phyloP scores from a whole-genome alignment of 306 rosid genomes.

The Gastrolobium bilobum region DNA sequence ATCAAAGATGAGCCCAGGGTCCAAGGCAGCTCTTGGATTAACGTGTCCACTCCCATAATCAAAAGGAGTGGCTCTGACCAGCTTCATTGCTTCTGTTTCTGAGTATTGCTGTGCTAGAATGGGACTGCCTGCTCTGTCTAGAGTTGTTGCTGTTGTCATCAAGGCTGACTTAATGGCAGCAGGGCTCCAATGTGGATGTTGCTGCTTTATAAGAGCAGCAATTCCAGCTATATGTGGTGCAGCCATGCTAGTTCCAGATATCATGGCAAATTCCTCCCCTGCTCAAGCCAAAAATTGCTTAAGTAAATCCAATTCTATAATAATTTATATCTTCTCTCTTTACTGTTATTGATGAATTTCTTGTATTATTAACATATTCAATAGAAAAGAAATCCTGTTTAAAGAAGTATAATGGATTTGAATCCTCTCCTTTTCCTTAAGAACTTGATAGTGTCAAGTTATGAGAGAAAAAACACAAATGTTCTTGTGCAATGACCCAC shows the following conservation, averaged over 20 bases:
- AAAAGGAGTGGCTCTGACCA: constrained; percentile 84
- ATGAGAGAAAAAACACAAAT: background rate
- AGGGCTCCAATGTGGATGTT: constrained; percentile 98
- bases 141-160: constrained; percentile 90
- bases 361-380: background rate
- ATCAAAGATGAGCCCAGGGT: constrained; percentile 97
- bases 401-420: background rate
- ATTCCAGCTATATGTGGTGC: constrained; percentile 99
- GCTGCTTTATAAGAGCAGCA: constrained; percentile 95
- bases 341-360: constrained; percentile 11
- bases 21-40: constrained; percentile 90
- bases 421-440: background rate
- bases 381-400: background rate
- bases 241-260: constrained; percentile 99
- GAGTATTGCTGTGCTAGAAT: constrained; percentile 91
- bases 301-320: constrained; percentile 30
- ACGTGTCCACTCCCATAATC: constrained; percentile 99
- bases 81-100: constrained; percentile 80
- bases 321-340: constrained; percentile 25
- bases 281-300: constrained; percentile 38
- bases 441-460: constrained; percentile 1
- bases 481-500: background rate
- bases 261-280: constrained; percentile 98
- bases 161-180: constrained; percentile 96
- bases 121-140: constrained; percentile 90